Percentiles rank a stretch among this genome's conserved stretches.
Conservation (phyloP, 495 filamentous ascomycete species). For the Evernia prunastri region DNA sequence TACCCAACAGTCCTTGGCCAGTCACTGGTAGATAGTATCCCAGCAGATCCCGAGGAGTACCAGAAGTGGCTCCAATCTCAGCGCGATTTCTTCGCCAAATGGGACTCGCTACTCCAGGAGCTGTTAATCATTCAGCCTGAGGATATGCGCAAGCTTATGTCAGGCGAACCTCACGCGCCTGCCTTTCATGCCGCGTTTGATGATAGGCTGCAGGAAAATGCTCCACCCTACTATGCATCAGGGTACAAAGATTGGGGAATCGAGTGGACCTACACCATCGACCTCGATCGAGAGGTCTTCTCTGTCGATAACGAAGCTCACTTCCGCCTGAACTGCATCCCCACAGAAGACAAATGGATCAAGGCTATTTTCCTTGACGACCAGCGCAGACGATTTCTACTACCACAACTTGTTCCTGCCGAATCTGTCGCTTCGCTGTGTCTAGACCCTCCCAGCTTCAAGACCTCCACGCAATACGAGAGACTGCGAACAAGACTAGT, state of each 20-base stretch:
- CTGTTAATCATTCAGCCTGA: slow-evolving; percentile 9
- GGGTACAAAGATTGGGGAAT: background rate
- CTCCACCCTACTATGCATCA: background rate
- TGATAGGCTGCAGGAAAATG: background rate
- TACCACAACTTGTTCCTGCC: slow-evolving; percentile 11
- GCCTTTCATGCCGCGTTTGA: slow-evolving; percentile 4
- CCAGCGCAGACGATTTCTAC: background rate
- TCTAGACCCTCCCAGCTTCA: background rate
- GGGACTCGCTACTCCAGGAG: slow-evolving; percentile 3
- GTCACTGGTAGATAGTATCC: slow-evolving; percentile 27
- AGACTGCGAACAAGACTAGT: background rate
- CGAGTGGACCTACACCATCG: slow-evolving; percentile 17
- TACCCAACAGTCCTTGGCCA: slow-evolving; percentile 30
- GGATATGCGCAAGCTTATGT: background rate
- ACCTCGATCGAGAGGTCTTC: slow-evolving; percentile 25
- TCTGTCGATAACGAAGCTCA: slow-evolving; percentile 20
- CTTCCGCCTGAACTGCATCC: slow-evolving; percentile 19
- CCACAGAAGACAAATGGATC: slow-evolving; percentile 17
- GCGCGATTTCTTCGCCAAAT: slow-evolving; percentile 12
- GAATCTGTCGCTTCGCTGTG: slow-evolving; percentile 11
- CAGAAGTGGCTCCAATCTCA: slow-evolving; percentile 17
- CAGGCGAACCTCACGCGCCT: background rate
- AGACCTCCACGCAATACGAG: background rate
- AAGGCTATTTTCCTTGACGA: slow-evolving; percentile 5
- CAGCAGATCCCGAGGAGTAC: slow-evolving; percentile 26